Conservation (phyloP, 2,329 filamentous ascomycete species). For the Fusarium metavorans region DNA sequence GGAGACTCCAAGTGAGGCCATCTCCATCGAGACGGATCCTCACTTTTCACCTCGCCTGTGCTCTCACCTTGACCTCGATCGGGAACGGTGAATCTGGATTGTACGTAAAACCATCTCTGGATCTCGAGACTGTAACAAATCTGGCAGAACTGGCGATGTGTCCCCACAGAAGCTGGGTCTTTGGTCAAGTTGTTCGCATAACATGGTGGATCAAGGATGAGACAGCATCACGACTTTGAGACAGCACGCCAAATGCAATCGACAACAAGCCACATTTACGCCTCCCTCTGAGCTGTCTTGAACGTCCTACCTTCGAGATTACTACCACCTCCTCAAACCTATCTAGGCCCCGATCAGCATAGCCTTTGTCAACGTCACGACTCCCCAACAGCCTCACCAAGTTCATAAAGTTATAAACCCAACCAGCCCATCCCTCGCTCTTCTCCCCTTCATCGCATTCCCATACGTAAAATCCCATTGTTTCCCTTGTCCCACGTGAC, state of each 20-base stretch:
- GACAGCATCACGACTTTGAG: background rate
- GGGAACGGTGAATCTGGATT: conserved; percentile 12
- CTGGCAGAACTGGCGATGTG: background rate
- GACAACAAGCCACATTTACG: background rate
- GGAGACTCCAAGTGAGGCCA: background rate
- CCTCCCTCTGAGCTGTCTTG: background rate
- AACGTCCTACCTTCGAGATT: background rate
- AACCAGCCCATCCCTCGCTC: background rate
- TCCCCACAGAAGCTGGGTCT: background rate
- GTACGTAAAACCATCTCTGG: conserved; percentile 29
- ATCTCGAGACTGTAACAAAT: background rate
- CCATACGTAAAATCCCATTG: background rate
- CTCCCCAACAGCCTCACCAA: background rate
- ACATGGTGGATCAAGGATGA: background rate
- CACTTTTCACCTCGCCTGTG: background rate
- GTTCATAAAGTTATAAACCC: background rate
- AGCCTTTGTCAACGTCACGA: background rate
- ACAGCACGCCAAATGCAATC: background rate
- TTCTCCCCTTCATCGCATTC: background rate
- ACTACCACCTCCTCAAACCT: background rate
- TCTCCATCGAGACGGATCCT: background rate
- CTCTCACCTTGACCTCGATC: background rate
- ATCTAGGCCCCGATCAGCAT: background rate
- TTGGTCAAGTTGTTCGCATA: background rate
- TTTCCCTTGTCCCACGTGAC: background rate